phyloP scores from a whole-genome alignment of 2,329 filamentous ascomycete species.

The Trichoderma koningiopsis region DNA sequence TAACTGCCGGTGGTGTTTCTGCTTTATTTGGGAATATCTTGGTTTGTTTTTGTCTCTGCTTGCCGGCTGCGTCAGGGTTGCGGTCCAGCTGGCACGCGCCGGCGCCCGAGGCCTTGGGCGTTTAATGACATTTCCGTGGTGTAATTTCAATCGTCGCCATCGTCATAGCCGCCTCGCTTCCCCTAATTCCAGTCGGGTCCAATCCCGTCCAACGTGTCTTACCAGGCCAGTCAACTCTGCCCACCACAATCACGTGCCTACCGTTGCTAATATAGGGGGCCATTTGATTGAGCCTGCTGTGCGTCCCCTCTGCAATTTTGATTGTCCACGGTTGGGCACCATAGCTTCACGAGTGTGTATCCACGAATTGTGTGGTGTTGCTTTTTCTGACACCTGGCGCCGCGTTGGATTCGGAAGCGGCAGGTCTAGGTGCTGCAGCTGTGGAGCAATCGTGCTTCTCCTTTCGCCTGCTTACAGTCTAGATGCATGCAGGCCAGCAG shows the following conservation, averaged over 20 bases:
- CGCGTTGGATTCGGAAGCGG: slow-evolving; percentile 2
- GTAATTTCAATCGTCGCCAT: slow-evolving; percentile 22
- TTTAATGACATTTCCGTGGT: slow-evolving; percentile 20
- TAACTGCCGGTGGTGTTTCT: neutral
- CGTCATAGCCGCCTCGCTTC: slow-evolving; percentile 25
- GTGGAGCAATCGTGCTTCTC: slow-evolving; percentile 11
- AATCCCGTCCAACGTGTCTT: slow-evolving; percentile 2
- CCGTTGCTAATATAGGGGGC: neutral
- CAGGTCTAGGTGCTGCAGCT: slow-evolving; percentile 4
- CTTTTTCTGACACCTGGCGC: neutral
- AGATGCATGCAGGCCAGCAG: slow-evolving; percentile 19
- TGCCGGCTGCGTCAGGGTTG: neutral
- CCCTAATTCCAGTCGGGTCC: slow-evolving; percentile 18
- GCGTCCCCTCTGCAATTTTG: neutral
- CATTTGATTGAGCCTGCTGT: neutral
- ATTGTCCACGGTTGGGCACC: slow-evolving; percentile 6
- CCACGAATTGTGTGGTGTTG: slow-evolving; percentile 12
- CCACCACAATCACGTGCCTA: slow-evolving; percentile 18
- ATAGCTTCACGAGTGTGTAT: slow-evolving; percentile 3
- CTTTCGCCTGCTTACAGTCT: slow-evolving; percentile 14
- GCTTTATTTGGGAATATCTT: neutral
- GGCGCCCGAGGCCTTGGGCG: slow-evolving; percentile 3
- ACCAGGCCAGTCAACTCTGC: neutral
- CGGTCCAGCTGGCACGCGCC: neutral
- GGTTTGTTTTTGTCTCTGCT: neutral